Evolutionary conservation across 2,329 filamentous ascomycete genomes (phyloP), one percentile per base, ranked within the genome.

Genomic region (Apiospora kogelbergensis): DNA sequence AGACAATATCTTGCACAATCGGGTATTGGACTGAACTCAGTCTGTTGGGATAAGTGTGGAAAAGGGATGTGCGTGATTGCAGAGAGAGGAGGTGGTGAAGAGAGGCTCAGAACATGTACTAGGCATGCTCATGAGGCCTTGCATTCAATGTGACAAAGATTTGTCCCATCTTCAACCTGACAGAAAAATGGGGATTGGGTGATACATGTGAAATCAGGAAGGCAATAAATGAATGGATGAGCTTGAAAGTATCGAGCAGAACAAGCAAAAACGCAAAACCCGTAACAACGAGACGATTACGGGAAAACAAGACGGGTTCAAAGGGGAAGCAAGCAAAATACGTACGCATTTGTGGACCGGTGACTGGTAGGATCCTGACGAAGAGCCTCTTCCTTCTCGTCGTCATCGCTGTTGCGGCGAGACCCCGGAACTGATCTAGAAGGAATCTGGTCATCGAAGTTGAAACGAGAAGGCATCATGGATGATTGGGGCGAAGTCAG

Each of bases 401-500:
- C 93, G 74, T 95, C 93, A 78, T 98, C 93, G 67, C 95, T 98
- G 78, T 97, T 97, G 73, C 95, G 92, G 73, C 95, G 89, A 71
- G 95, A 96, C 40, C 89, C 90, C 63, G 95, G 94, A 66, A 97
- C 91, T 33, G 95, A 98, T 74, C 94, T 92, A 15, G 94, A 95
- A 20, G 93, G 92, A 64, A 93, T 83, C 67, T 88, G 86, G 70
- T 91, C 88, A 74, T 91, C 86, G 74, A 86, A 88, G 60, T 85
- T 84, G 70, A 89, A 89, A 68, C 86, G 84, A 71, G 85, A 72
- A 41, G 63, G 68, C 37, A 63, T 68, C 53, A 65, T 57, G 13
- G 70, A 86, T 17, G 88, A 87, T 71, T 91, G 90, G 11, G 94
- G 94, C 30, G 94, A 97, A 9, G 92, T 90, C 70, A 96, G 86